Conservation (phyloP, 768 basidiomycete species). For the Cystofilobasidium capitatum region DNA sequence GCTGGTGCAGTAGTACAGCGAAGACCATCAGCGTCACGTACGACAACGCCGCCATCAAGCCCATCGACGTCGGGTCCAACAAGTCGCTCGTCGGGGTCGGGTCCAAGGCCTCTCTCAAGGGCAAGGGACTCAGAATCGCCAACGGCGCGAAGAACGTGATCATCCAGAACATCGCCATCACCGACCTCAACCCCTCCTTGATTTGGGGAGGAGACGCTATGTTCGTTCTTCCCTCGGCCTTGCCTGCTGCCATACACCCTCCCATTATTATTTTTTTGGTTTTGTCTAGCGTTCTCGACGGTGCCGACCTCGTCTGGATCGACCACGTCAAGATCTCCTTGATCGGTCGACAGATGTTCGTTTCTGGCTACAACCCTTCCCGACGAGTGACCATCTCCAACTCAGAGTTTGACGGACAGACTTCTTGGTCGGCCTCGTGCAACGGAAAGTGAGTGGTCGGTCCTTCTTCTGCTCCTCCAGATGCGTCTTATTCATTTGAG, state of each 20-base stretch:
- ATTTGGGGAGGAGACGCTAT: slow-evolving; percentile 7
- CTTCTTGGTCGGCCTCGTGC: background rate
- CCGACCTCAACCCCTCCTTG: background rate
- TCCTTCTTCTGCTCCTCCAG: background rate
- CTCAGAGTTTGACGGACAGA: slow-evolving; percentile 3
- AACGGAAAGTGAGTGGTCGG: background rate
- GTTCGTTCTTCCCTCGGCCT: no score
- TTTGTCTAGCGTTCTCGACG: background rate
- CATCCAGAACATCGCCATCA: slow-evolving; percentile 4
- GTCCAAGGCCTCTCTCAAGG: background rate
- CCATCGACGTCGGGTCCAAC: background rate
- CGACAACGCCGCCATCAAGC: slow-evolving; percentile 1
- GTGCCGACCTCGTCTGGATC: background rate
- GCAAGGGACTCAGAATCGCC: background rate
- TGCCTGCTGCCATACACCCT: no score
- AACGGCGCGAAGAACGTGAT: background rate
- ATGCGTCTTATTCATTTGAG: background rate
- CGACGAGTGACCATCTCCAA: background rate
- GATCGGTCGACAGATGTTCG: background rate
- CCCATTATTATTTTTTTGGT: no score
- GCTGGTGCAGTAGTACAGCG: background rate
- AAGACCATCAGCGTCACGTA: background rate
- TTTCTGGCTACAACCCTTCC: background rate
- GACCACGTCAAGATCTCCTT: background rate
- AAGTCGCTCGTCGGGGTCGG: slow-evolving; percentile 6